Base-by-base conservation (phyloP, 2,329 filamentous ascomycete species). In the Alternaria sp. region DNA sequence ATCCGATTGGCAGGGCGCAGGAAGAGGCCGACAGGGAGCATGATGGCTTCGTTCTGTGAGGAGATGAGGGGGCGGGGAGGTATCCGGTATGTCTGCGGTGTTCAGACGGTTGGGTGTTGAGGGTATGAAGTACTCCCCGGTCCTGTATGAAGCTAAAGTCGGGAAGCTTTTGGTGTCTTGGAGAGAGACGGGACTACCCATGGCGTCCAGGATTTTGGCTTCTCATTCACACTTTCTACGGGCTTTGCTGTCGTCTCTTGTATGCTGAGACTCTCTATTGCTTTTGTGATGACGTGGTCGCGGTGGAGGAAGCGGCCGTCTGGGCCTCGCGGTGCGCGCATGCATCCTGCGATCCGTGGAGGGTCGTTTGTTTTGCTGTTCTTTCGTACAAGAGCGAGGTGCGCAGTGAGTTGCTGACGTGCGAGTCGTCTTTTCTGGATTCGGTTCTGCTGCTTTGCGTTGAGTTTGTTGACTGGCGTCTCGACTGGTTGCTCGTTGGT, bases 1-100 rank as follows among this genome's bases (percentile, higher is more conserved):
- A 72, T 62, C 58, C 57, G 21, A 17, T 70, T 26, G 62, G 45
- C 23, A 61, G 58, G 54, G 69, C 67, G 4, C 64, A 50, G 63
- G 64, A 68, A 52, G 57, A 57, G 13, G 50, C 44, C 8, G 58
- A 61, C 19, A 57, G 44, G 28, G 47, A 47, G 10, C 60, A 49
- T 3, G 51, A 52, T 10, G 36, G 15, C 0, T 52, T 57, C 9
- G 43, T 49, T 8, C 60, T 52, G 56, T 52, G 60, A 52, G 32
- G 51, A 4, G 7, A 46, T 12, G 6, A 4, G 21, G 45, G 6
- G 6, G 36, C 5, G n/a, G 13, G 23, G 13, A 58, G 46, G 32
- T 25, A n/a, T 8, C 11, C n/a, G 5, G 23, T 19, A 21, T 2
- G 9, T 21, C 4, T 2, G 6, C 7, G 30, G 26, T 32, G 47